Evolutionary conservation across 306 rosid species (phyloP).

Genomic region (Cicer bijugum): DNA sequence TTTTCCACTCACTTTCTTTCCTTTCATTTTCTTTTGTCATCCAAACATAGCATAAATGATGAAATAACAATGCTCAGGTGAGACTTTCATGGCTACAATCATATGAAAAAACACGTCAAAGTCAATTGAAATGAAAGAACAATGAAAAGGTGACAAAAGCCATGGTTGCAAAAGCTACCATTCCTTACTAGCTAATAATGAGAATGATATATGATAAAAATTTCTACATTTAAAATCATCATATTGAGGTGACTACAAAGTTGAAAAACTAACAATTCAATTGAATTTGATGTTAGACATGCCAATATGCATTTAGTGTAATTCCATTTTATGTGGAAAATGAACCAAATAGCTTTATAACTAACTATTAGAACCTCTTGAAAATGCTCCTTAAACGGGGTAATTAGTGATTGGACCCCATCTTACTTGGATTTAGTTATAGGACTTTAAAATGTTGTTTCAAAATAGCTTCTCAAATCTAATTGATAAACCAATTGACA

Average conservation of each 20-base stretch:
- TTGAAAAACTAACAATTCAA: conserved; percentile 23
- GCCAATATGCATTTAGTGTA: neutral
- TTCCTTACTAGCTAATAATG: conserved; percentile 36
- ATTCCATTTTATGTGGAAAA: conserved; percentile 34
- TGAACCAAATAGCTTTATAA: conserved; percentile 17
- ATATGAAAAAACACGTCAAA: too few species aligned
- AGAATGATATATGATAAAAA: conserved; percentile 32
- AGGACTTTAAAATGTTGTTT: conserved; percentile 40
- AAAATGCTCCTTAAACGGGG: conserved; percentile 50
- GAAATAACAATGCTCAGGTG: too few species aligned
- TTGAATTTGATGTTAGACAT: conserved; percentile 42
- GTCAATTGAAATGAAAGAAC: neutral
- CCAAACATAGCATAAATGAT: too few species aligned
- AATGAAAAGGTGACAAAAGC: neutral
- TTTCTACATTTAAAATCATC: conserved; percentile 33
- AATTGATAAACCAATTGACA: conserved; percentile 31
- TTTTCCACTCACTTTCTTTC: too few species aligned
- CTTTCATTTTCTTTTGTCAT: too few species aligned
- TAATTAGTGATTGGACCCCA: conserved; percentile 44
- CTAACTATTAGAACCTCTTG: conserved; percentile 28
- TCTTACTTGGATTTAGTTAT: conserved; percentile 41
- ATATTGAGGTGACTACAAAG: conserved; percentile 44
- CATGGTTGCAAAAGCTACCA: conserved; percentile 5
- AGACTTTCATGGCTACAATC: too few species aligned
- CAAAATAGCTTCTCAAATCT: conserved; percentile 20